phyloP scores from a whole-genome alignment of 2,329 filamentous ascomycete species.

The Leptosphaerulina australis region DNA sequence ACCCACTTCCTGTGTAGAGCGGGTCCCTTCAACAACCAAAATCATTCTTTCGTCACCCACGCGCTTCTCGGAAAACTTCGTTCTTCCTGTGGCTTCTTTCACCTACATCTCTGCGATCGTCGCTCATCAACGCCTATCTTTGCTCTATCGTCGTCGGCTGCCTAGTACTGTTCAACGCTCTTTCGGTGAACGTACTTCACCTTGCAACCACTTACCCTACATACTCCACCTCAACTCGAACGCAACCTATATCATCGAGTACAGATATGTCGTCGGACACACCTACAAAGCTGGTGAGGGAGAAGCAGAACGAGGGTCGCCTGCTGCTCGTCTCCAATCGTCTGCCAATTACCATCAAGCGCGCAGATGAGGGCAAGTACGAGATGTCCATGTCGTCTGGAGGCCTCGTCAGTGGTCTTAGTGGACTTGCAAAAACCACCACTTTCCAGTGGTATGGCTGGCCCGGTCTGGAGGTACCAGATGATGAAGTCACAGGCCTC shows the following conservation, averaged over 20 bases:
- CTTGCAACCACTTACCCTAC: conserved; percentile 10
- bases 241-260: not conserved
- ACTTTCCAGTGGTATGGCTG: conserved; percentile 99
- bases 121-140: conserved; percentile 1
- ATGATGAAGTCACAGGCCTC: conserved; percentile 76
- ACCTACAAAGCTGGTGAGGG: conserved; percentile 38
- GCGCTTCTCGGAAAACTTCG: conserved; percentile 11
- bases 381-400: conserved; percentile 96
- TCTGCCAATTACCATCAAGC: conserved; percentile 94
- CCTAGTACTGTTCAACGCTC: not conserved
- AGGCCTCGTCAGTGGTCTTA: conserved; percentile 90
- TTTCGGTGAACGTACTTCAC: not conserved
- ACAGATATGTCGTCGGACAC: conserved; percentile 35
- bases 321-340: conserved; percentile 92
- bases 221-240: conserved; percentile 9
- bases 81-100: not conserved
- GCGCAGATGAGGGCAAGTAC: conserved; percentile 88
- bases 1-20: conserved; percentile 32
- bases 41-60: conserved; percentile 44
- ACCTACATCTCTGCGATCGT: conserved; percentile 5
- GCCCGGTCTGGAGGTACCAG: conserved; percentile 91
- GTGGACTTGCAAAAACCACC: conserved; percentile 87
- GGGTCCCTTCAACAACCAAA: conserved; percentile 28
- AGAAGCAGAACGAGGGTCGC: conserved; percentile 49
- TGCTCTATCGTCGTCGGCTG: not conserved